A percentile compares a stretch with the other conserved stretches of the same genome.
Conservation (phyloP, 345 rosid species). For the Aquilaria malaccensis region DNA sequence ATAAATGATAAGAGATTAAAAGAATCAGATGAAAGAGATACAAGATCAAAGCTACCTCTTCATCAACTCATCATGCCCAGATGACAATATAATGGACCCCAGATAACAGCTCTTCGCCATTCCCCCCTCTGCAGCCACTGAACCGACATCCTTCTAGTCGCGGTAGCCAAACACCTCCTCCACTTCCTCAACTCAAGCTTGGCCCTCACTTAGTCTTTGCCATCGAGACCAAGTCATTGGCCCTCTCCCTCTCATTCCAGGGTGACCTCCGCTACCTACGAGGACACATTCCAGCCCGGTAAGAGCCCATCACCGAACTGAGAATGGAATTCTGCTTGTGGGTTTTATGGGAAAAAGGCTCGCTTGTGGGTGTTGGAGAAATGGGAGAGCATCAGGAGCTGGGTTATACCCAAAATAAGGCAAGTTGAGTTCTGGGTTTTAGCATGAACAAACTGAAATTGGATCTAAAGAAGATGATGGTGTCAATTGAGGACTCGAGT, state of each 20-base stretch:
- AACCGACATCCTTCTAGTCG: slow-evolving; percentile 8
- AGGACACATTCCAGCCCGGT: slow-evolving; percentile 66
- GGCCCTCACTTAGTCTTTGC: slow-evolving; percentile 66
- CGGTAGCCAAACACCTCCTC: slow-evolving; percentile 58
- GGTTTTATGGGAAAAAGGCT: slow-evolving; percentile 43
- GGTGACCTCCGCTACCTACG: slow-evolving; percentile 47
- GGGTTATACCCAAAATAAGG: slow-evolving; percentile 69
- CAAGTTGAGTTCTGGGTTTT: slow-evolving; percentile 68
- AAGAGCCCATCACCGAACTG: slow-evolving; percentile 27
- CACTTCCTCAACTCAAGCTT: slow-evolving; percentile 53
- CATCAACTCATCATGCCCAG: no score
- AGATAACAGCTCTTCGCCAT: slow-evolving; percentile 50
- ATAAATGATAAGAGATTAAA: no score
- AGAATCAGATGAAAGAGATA: no score
- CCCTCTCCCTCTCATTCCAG: slow-evolving; percentile 32
- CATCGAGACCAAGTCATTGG: slow-evolving; percentile 47
- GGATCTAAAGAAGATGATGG: no score
- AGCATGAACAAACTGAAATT: slow-evolving; percentile 3
- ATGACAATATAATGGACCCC: neutral
- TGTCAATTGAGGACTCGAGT: no score
- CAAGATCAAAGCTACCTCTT: no score
- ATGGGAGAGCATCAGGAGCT: slow-evolving; percentile 63
- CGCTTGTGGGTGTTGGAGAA: slow-evolving; percentile 45
- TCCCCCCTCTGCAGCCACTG: slow-evolving; percentile 24
- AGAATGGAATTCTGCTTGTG: slow-evolving; percentile 35